Conservation (phyloP, 495 filamentous ascomycete genomes). For the Neurospora sp. region DNA sequence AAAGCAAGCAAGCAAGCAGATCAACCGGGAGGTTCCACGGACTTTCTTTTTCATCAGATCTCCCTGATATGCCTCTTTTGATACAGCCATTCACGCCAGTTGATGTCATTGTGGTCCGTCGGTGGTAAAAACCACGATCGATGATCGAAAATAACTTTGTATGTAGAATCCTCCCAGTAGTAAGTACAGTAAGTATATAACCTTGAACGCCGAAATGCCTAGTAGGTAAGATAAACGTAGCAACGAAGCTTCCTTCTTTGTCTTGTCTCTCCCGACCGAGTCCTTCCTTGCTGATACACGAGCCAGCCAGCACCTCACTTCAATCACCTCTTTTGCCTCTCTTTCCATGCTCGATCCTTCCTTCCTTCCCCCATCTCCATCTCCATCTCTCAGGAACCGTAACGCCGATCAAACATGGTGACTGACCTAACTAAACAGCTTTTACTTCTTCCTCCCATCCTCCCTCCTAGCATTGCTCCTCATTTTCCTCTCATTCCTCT, state of each 20-base stretch:
- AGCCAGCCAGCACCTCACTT: background rate
- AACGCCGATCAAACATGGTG: too few species aligned
- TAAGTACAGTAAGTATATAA: background rate
- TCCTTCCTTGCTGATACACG: background rate
- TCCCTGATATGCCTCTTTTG: background rate
- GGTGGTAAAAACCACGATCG: background rate
- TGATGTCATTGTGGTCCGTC: background rate
- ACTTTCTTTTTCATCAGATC: background rate
- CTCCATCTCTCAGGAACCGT: background rate
- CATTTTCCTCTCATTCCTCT: slow-evolving; percentile 58
- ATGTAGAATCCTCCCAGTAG: background rate
- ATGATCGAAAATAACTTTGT: background rate
- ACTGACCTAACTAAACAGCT: too few species aligned
- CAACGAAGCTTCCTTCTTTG: background rate
- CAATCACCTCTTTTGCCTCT: background rate
- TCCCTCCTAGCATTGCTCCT: slow-evolving; percentile 55
- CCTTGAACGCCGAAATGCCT: background rate
- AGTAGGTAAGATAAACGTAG: background rate
- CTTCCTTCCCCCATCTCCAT: background rate
- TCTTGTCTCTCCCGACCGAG: background rate
- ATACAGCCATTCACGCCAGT: background rate
- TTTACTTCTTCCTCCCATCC: slow-evolving; percentile 27
- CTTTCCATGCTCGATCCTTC: background rate
- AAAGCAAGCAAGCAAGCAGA: background rate
- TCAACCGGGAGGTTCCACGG: background rate